These are phyloP conservation scores for Verticillium isaacii DNA, from an alignment of 2,329 filamentous ascomycete genomes.

Conservation along the genomic window DNA sequence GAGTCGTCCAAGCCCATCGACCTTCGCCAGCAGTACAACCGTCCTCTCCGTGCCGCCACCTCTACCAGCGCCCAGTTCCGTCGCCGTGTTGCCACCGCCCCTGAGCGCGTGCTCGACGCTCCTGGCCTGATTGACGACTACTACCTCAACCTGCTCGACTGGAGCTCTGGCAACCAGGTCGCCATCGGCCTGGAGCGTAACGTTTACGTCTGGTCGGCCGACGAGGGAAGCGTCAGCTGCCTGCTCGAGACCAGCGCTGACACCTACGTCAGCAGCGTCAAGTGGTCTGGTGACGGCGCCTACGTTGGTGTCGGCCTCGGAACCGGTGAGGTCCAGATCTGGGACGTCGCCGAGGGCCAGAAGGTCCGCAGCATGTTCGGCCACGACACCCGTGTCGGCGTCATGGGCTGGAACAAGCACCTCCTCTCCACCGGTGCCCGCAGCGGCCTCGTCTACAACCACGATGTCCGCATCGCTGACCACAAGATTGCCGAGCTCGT, in stretches of 20 bases:
- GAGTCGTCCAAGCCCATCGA: slow-evolving; percentile 98
- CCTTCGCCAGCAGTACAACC: slow-evolving; percentile 95
- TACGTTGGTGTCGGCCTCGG: slow-evolving; percentile 95
- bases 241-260: slow-evolving; percentile 84
- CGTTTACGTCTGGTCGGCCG: slow-evolving; percentile 98
- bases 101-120: slow-evolving; percentile 92
- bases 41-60: slow-evolving; percentile 76
- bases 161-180: slow-evolving; percentile 96
- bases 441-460: slow-evolving; percentile 94
- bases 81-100: slow-evolving; percentile 87
- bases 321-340: slow-evolving; percentile 96
- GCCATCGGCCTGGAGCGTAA: slow-evolving; percentile 95
- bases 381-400: slow-evolving; percentile 91
- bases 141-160: slow-evolving; percentile 97
- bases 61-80: slow-evolving; percentile 79
- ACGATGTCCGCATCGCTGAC: slow-evolving; percentile 94
- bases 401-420: slow-evolving; percentile 99
- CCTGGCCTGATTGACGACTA: slow-evolving; percentile 97
- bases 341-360: slow-evolving; percentile 91
- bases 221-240: slow-evolving; percentile 82
- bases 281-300: slow-evolving; percentile 96
- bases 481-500: slow-evolving; percentile 98
- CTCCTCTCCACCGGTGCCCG: slow-evolving; percentile 91
- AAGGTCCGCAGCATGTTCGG: slow-evolving; percentile 99
- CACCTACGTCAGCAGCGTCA: slow-evolving; percentile 96